These are phyloP conservation scores for Trametes hirsuta DNA, from an alignment of 1,284 basidiomycete species.

Conservation along the genomic window DNA sequence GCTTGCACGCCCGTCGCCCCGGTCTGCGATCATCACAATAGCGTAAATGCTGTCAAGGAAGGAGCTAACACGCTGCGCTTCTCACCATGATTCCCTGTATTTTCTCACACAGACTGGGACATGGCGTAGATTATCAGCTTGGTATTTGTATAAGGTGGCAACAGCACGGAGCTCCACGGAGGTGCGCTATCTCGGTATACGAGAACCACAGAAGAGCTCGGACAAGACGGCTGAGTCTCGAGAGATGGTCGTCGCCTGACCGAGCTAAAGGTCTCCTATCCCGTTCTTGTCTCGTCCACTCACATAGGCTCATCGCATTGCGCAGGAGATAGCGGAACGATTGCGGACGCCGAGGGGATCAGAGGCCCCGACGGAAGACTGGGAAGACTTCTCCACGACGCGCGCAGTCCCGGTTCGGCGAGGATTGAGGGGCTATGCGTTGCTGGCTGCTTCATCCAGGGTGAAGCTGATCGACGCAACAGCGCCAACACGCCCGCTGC, in stretches of 20 bases:
- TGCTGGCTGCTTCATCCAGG: background rate
- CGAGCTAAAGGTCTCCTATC: too few species aligned
- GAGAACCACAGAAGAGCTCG: too few species aligned
- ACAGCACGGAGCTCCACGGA: background rate
- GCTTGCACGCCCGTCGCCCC: background rate
- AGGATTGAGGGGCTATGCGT: slow-evolving; percentile 5
- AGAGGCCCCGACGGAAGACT: background rate
- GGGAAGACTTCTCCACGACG: background rate
- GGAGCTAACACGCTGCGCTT: slow-evolving; percentile 4
- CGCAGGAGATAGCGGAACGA: too few species aligned
- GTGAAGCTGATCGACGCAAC: slow-evolving; percentile 8
- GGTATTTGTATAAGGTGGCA: background rate
- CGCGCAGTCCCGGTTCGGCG: slow-evolving; percentile 3
- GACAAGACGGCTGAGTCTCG: too few species aligned
- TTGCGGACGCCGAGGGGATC: background rate
- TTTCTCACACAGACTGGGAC: background rate
- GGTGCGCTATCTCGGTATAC: too few species aligned
- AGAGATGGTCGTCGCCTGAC: too few species aligned
- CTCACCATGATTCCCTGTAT: background rate
- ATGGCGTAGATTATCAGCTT: background rate
- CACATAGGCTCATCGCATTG: too few species aligned
- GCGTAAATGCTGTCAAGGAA: background rate
- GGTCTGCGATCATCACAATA: background rate
- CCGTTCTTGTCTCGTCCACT: too few species aligned
- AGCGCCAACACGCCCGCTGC: background rate